Percentiles rank a stretch among this genome's conserved stretches.
Evolutionary conservation across 2,329 filamentous ascomycete genomes (phyloP).

Genomic region (Drechslerella coelobrocha): DNA sequence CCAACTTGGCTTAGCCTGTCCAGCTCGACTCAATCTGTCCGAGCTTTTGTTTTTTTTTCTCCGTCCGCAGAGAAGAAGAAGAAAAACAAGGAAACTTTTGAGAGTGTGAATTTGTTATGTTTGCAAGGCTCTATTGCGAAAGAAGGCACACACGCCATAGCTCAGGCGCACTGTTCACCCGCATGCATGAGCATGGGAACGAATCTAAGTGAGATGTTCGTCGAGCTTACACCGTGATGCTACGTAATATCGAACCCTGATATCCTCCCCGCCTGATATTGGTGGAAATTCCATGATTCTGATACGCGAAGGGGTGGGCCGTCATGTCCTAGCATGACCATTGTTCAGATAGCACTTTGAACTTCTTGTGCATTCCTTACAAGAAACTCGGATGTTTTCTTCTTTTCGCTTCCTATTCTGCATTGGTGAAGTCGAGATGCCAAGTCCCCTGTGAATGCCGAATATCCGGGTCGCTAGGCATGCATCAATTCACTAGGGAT

Average conservation of each 20-base stretch:
- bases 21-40: no score
- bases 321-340: no score
- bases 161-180: not conserved
- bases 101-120: no score
- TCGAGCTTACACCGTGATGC: not conserved
- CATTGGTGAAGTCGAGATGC: not conserved
- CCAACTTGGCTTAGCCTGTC: no score
- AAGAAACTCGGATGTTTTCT: no score
- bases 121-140: no score
- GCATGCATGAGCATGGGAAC: not conserved
- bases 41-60: no score
- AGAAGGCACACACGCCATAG: not conserved
- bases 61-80: no score
- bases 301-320: not conserved
- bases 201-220: not conserved
- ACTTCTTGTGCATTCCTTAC: no score
- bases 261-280: not conserved
- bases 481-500: no score
- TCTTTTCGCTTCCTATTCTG: not conserved
- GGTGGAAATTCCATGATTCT: not conserved
- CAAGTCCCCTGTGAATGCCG: not conserved
- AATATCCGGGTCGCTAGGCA: conserved; percentile 1
- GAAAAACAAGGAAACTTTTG: no score
- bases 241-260: not conserved
- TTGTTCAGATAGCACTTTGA: no score